These are phyloP conservation scores for Colletotrichum spaethianum DNA, from an alignment of 2,329 filamentous ascomycete species.

Conservation along the genomic window DNA sequence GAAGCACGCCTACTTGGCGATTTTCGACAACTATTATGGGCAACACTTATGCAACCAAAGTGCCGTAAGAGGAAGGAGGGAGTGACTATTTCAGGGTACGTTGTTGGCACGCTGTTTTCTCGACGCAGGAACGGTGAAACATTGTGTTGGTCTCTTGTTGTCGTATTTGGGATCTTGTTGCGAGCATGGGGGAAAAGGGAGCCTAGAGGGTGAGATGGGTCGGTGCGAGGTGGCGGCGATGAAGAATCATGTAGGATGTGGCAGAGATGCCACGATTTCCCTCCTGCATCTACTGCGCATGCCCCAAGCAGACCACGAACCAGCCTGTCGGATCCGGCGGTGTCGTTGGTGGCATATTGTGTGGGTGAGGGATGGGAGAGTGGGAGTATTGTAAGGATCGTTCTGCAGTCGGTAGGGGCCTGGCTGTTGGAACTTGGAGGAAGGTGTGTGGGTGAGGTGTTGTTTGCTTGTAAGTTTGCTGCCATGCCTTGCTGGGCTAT, in stretches of 20 bases:
- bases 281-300: slow-evolving; percentile 1
- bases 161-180: not conserved
- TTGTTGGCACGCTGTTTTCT: slow-evolving; percentile 16
- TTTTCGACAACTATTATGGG: not conserved
- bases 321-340: slow-evolving; percentile 24
- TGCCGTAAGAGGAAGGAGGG: not conserved
- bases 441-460: not conserved
- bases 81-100: not conserved
- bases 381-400: not conserved
- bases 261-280: not conserved
- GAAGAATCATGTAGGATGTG: slow-evolving; percentile 23
- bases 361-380: not conserved
- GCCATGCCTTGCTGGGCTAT: not conserved
- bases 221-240: slow-evolving; percentile 21
- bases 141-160: slow-evolving; percentile 9
- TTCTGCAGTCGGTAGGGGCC: not conserved
- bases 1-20: not conserved
- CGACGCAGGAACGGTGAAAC: slow-evolving; percentile 29
- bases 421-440: not conserved
- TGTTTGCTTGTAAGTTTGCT: slow-evolving; percentile 26
- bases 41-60: not conserved
- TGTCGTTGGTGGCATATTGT: slow-evolving; percentile 10
- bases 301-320: slow-evolving; percentile 2
- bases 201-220: not conserved
- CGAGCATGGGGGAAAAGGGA: not conserved